These are phyloP conservation scores for Kregervanrija fluxuum DNA, from an alignment of 805 yeast species.

Conservation along the genomic window DNA sequence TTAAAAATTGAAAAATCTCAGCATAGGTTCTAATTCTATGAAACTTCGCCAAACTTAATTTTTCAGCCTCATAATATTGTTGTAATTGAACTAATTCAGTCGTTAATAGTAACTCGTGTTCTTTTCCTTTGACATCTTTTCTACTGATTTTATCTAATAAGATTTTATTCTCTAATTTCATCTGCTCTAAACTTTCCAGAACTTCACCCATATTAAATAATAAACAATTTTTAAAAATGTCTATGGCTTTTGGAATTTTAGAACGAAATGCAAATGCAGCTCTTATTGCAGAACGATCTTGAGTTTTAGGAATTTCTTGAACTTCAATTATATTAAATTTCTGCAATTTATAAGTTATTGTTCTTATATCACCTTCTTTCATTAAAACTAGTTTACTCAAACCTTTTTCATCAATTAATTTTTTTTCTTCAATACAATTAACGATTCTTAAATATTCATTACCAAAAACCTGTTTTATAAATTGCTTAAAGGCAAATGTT, in stretches of 20 bases:
- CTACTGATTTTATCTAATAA: slow-evolving; percentile 76
- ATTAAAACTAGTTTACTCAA: slow-evolving; percentile 69
- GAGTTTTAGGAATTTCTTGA: slow-evolving; percentile 90
- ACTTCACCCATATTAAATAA: slow-evolving; percentile 47
- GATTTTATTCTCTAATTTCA: slow-evolving; percentile 55
- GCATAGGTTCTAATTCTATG: slow-evolving; percentile 50
- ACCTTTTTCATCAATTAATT: slow-evolving; percentile 77
- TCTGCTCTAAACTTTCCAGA: slow-evolving; percentile 40
- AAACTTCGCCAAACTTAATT: slow-evolving; percentile 45
- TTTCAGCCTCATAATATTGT: slow-evolving; percentile 50
- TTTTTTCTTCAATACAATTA: slow-evolving; percentile 64
- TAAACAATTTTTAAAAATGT: slow-evolving; percentile 33
- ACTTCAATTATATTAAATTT: slow-evolving; percentile 70
- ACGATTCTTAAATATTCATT: slow-evolving; percentile 62
- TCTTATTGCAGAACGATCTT: slow-evolving; percentile 85
- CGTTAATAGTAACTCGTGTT: slow-evolving; percentile 63
- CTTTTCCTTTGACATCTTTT: slow-evolving; percentile 84
- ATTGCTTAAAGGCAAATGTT: slow-evolving; percentile 45
- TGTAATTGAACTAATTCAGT: slow-evolving; percentile 70
- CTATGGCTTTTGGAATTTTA: slow-evolving; percentile 30
- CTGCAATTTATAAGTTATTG: slow-evolving; percentile 58
- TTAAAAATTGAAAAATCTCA: slow-evolving; percentile 34
- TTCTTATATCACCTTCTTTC: slow-evolving; percentile 70
- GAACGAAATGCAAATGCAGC: slow-evolving; percentile 73
- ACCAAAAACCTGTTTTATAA: slow-evolving; percentile 57